Percentiles rank a stretch among this genome's conserved stretches.
These are phyloP conservation scores for Aspergillus phoenicis DNA, from an alignment of 2,329 filamentous ascomycete genomes.

Conservation along the genomic window DNA sequence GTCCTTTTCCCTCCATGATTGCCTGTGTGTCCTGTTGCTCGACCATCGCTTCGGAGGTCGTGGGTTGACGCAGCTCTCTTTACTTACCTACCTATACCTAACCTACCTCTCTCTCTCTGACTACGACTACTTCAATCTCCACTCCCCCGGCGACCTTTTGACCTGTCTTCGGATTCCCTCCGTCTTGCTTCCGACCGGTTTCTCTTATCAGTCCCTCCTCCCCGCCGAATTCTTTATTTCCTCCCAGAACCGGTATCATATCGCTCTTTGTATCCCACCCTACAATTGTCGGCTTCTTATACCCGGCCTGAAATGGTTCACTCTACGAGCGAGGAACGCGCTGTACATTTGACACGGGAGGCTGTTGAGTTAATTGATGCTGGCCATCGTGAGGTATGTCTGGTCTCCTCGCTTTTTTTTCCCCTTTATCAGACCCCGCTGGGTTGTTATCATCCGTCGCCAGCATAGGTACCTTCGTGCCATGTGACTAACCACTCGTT, in stretches of 20 bases:
- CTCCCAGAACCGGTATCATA: background rate
- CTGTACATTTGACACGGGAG: slow-evolving; percentile 49
- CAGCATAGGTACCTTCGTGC: background rate
- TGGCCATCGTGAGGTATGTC: slow-evolving; percentile 49
- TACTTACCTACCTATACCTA: no score
- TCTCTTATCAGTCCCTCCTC: slow-evolving; percentile 1
- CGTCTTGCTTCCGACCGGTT: background rate
- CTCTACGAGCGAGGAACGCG: slow-evolving; percentile 48
- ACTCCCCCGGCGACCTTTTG: slow-evolving; percentile 5
- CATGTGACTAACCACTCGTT: slow-evolving; percentile 15
- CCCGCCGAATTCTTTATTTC: background rate
- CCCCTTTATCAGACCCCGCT: background rate
- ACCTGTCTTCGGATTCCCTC: slow-evolving; percentile 13
- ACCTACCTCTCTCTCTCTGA: background rate
- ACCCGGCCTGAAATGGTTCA: slow-evolving; percentile 45
- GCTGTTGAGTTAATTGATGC: slow-evolving; percentile 50
- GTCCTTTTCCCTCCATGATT: slow-evolving; percentile 23
- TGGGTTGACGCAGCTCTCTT: slow-evolving; percentile 21
- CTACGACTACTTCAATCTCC: slow-evolving; percentile 9
- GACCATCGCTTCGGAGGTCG: slow-evolving; percentile 21
- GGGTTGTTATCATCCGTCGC: slow-evolving; percentile 1
- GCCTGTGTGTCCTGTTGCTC: slow-evolving; percentile 19
- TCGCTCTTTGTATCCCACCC: slow-evolving; percentile 16
- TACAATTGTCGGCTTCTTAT: slow-evolving; percentile 13
- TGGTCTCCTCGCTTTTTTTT: background rate